phyloP scores from a whole-genome alignment of 179 eudicot species.

The Pouteria campechiana region DNA sequence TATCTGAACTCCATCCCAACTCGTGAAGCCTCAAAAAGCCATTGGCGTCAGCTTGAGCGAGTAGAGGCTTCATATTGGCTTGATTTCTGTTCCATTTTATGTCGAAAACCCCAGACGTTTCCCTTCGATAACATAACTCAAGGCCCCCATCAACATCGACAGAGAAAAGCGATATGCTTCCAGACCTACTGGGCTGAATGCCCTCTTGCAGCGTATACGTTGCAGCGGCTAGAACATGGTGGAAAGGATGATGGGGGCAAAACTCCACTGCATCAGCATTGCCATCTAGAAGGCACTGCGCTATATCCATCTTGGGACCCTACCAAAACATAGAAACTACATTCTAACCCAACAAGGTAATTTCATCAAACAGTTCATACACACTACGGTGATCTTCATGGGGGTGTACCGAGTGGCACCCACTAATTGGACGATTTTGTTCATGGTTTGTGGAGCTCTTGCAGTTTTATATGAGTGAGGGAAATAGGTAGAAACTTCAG shows the following conservation, averaged over 20 bases:
- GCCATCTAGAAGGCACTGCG: conserved; percentile 47
- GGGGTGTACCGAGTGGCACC: too few species aligned
- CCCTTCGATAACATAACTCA: conserved; percentile 33
- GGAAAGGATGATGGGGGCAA: conserved; percentile 61
- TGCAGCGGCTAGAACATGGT: conserved; percentile 56
- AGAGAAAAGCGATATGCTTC: conserved; percentile 66
- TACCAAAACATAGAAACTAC: not conserved
- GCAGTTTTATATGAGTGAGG: too few species aligned
- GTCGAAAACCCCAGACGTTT: conserved; percentile 80
- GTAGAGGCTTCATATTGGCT: conserved; percentile 26
- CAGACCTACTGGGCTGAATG: conserved; percentile 48
- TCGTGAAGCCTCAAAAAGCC: conserved; percentile 54
- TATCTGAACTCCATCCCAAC: conserved; percentile 20
- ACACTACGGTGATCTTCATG: too few species aligned
- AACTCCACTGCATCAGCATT: conserved; percentile 93
- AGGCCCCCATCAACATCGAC: conserved; percentile 43
- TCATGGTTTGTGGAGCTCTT: too few species aligned
- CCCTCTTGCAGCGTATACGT: conserved; percentile 81
- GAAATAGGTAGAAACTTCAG: too few species aligned
- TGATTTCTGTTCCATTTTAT: conserved; percentile 66
- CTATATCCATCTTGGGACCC: conserved; percentile 46
- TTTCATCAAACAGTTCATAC: conserved; percentile 37
- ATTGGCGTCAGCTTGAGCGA: conserved; percentile 95
- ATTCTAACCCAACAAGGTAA: conserved; percentile 8
- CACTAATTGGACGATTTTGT: too few species aligned